Percentiles rank a stretch among this genome's conserved stretches.
phyloP scores from a whole-genome alignment of 164 flowering plant species.

The Piper betle region DNA sequence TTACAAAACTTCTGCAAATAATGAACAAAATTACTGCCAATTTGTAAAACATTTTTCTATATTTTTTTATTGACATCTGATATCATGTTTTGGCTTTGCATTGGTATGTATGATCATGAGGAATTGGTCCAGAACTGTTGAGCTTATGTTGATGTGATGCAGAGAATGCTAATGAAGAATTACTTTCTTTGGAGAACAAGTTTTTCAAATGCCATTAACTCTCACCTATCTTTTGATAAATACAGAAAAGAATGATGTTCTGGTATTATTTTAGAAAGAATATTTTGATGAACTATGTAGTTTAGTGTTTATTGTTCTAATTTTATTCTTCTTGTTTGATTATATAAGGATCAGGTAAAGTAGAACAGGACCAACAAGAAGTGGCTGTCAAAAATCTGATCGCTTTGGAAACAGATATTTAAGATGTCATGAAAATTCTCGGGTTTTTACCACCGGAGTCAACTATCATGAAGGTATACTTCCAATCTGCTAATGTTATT shows the following conservation, averaged over 20 bases:
- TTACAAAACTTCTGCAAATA: slow-evolving; percentile 45
- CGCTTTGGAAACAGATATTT: slow-evolving; percentile 45
- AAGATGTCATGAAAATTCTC: slow-evolving; percentile 34
- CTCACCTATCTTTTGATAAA: no score
- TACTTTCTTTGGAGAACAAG: not conserved
- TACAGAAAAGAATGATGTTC: not conserved
- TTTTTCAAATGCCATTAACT: no score
- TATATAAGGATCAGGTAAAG: not conserved
- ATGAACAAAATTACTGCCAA: slow-evolving; percentile 49
- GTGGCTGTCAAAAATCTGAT: slow-evolving; percentile 33
- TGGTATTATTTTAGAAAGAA: no score
- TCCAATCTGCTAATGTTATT: no score
- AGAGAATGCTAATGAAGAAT: no score
- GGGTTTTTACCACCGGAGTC: slow-evolving; percentile 45
- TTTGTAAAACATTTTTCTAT: slow-evolving; percentile 25
- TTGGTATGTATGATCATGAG: not conserved
- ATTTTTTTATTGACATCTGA: not conserved
- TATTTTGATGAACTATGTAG: not conserved
- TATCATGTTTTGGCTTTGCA: no score
- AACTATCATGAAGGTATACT: slow-evolving; percentile 45
- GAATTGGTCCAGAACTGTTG: no score
- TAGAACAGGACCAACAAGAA: slow-evolving; percentile 43
- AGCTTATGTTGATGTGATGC: no score
- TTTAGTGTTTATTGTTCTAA: not conserved
- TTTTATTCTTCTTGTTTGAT: not conserved